Evolutionary conservation across 169 alveolate genomes (phyloP), one percentile per base, ranked within the genome.

Genomic region (Blepharisma undulans): DNA sequence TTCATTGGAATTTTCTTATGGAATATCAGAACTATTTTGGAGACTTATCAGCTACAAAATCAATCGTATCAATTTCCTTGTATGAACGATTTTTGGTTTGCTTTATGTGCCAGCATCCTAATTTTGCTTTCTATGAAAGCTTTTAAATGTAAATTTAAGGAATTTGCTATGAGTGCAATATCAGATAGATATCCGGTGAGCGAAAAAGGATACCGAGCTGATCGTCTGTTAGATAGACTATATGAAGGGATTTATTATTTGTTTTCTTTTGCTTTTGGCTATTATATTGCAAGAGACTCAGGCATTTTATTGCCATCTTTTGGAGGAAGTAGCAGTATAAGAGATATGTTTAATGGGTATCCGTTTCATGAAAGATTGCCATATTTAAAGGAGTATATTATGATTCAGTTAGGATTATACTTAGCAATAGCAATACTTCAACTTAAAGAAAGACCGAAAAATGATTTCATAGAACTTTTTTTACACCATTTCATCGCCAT

Each of bases 351-450:
- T 84, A n/a, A 30, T 19, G 89, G 60, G 34, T 36, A 21, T 30
- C 89, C 89, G 8, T 84, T 34, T 60, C 74, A 33, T 14, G 77
- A 61, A 25, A 22, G 16, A 76, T 5, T 4, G 33, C 78, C 78
- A 8, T 60, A 14, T 0, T n/a, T 84, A 16, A 32, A 81, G 25
- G 77, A 34, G 8, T 84, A 34, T 25, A 8, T 84, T 36, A 48
- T 84, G 30, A 60, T 84, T n/a, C 89, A 84, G 77, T 81, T 84
- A 22, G 89, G 79, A n/a, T n/a, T n/a, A n/a, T n/a, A n/a, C n/a
- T n/a, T n/a, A 36, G 8, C 14, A 36, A 36, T 36, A 36, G 8
- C 8, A 25, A 29, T 84, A 84, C 14, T 48, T 60, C 89, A 84
- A 16, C 25, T 84, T 10, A 10, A 18, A n/a, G 16, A 33, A 0